Evolutionary conservation across 345 rosid genomes (phyloP), one percentile per base, ranked within the genome.

Genomic region (Pistacia integerrima): DNA sequence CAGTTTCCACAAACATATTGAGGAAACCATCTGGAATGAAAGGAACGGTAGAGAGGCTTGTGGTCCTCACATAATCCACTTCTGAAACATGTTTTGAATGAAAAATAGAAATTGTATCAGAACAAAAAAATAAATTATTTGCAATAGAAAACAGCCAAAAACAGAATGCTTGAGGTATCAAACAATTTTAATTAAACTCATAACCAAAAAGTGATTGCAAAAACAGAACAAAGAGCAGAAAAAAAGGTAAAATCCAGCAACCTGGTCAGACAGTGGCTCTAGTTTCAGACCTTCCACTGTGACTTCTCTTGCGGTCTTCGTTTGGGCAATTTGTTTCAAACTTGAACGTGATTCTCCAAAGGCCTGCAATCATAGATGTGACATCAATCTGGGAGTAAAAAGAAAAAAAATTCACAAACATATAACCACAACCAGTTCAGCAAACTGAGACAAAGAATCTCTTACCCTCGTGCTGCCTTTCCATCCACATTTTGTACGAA

Each of bases 401-500:
- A 13, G 3, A 12, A 66, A 7, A 46, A 11, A 33, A 30, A 18
- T 52, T 62, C 25, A 14, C 35, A 58, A 68, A 51, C 73, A n/a
- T 49, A 73, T 52, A 64, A 65, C 7, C 66, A 48, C 12, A 69
- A 48, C 20, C 13, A 41, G 41, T 67, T n/a, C 11, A 68, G 59
- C 66, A 74, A 73, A 62, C 59, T 46, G 64, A 54, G 16, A 48
- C 63, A 46, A 49, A 68, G 10, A 75, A 54, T 33, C 82, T 65
- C 84, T 85, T 76, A 93, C 98, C 82, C 61, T 74, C 12, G 89
- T 88, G 80, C 84, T 82, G 75, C 92, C 94, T 70, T 74, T 87
- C 85, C 88, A 84, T 70, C 97, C 98, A 80, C 99, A 93, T 72
- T 86, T 93, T 30, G 84, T 98, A 72, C 93, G 86, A 83, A 90